Percentiles rank a stretch among this genome's conserved stretches.
These are phyloP conservation scores for Colletotrichum sp. DNA, from an alignment of 2,329 filamentous ascomycete species.

Conservation along the genomic window DNA sequence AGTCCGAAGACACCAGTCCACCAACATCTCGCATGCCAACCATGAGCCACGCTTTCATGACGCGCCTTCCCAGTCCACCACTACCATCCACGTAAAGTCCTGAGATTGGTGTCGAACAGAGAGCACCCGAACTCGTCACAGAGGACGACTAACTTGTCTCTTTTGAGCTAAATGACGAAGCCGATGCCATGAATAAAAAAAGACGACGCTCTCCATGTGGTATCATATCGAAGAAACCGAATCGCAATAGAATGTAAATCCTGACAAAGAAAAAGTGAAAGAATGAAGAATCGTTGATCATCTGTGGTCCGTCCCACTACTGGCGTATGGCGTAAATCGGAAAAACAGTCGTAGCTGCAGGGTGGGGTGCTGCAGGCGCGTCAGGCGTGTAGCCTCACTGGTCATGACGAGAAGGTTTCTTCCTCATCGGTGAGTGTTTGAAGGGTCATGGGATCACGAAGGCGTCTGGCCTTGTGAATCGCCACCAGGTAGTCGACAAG, in stretches of 20 bases:
- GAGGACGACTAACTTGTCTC: background rate
- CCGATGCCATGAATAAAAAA: background rate
- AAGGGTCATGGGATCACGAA: constrained; percentile 26
- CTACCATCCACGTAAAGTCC: background rate
- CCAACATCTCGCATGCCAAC: background rate
- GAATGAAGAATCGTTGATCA: constrained; percentile 15
- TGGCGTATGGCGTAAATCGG: background rate
- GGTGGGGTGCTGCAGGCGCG: background rate
- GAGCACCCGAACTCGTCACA: background rate
- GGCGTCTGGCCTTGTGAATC: constrained; percentile 46
- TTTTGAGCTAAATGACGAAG: constrained; percentile 12
- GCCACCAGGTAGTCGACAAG: constrained; percentile 60
- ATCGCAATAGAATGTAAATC: constrained; percentile 13
- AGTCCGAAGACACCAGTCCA: background rate
- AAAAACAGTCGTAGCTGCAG: constrained; percentile 1
- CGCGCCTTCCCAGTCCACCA: background rate
- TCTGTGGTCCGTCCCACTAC: background rate
- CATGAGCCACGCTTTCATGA: background rate
- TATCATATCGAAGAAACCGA: constrained; percentile 22
- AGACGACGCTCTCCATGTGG: constrained; percentile 19
- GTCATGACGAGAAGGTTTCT: background rate
- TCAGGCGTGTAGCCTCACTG: background rate
- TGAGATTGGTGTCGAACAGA: background rate
- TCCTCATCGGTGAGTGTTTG: constrained; percentile 12
- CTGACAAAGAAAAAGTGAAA: constrained; percentile 1